Evolutionary conservation across 2,329 filamentous ascomycete genomes (phyloP).

Genomic region (Calonectria hawksworthii): DNA sequence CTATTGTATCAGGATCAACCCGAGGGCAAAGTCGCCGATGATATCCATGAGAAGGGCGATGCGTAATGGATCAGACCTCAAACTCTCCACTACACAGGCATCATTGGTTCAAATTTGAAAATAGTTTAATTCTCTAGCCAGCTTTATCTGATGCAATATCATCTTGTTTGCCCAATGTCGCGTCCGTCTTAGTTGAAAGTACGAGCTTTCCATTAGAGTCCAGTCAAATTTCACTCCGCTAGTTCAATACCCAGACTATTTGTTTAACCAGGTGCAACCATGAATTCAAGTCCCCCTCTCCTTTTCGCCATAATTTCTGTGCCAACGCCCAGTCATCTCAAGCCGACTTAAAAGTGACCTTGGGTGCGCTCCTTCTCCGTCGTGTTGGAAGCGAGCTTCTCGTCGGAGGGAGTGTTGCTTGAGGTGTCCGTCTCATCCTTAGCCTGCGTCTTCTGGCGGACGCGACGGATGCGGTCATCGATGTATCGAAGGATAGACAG

Average conservation of each 20-base stretch:
- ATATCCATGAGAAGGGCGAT: slow-evolving; percentile 1
- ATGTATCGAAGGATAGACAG: slow-evolving; percentile 59
- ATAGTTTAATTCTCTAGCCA: background rate
- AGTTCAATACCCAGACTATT: background rate
- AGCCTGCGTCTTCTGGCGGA: slow-evolving; percentile 19
- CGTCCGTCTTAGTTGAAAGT: background rate
- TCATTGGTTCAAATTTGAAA: background rate
- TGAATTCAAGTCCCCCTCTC: background rate
- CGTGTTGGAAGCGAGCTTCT: slow-evolving; percentile 21
- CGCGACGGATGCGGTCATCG: slow-evolving; percentile 54
- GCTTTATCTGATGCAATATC: background rate
- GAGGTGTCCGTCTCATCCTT: slow-evolving; percentile 23
- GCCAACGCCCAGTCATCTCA: background rate
- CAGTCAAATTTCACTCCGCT: background rate
- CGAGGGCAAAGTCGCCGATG: background rate
- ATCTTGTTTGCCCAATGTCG: background rate
- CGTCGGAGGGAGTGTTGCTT: slow-evolving; percentile 24
- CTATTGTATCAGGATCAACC: background rate
- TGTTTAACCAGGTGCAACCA: background rate
- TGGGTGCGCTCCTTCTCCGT: background rate
- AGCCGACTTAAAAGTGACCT: background rate
- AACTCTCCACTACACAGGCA: background rate
- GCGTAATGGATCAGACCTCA: background rate
- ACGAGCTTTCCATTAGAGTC: background rate
- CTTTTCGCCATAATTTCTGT: background rate